Percentiles rank a stretch among this genome's conserved stretches.
phyloP scores from a whole-genome alignment of 2,329 filamentous ascomycete genomes.

The Fusarium napiforme region DNA sequence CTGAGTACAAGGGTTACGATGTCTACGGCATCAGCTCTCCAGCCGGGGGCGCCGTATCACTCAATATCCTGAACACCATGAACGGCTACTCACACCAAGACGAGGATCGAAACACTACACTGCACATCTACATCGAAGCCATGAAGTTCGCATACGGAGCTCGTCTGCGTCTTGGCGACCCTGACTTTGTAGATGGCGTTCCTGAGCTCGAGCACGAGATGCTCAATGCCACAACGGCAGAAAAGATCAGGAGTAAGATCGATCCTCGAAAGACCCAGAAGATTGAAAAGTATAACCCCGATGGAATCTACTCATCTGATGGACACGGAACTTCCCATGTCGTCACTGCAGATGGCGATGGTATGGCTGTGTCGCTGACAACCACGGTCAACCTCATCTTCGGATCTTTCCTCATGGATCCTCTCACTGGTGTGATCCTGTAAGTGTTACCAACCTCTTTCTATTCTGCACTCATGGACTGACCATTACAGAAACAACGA shows the following conservation, averaged over 20 bases:
- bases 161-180: slow-evolving; percentile 84
- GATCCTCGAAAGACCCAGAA: slow-evolving; percentile 77
- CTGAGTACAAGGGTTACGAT: slow-evolving; percentile 75
- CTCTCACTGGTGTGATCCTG: slow-evolving; percentile 84
- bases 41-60: slow-evolving; percentile 78
- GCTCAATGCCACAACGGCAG: slow-evolving; percentile 69
- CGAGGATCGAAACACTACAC: slow-evolving; percentile 73
- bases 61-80: slow-evolving; percentile 84
- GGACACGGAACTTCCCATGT: slow-evolving; percentile 81
- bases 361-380: slow-evolving; percentile 82
- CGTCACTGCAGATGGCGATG: slow-evolving; percentile 75
- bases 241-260: slow-evolving; percentile 72
- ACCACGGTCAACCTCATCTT: slow-evolving; percentile 92
- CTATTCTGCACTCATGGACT: neutral
- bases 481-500: slow-evolving; percentile 62
- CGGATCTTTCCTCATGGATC: slow-evolving; percentile 81
- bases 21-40: slow-evolving; percentile 79
- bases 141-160: slow-evolving; percentile 89
- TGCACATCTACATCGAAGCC: slow-evolving; percentile 86
- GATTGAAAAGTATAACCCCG: slow-evolving; percentile 78
- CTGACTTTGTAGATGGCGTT: slow-evolving; percentile 74
- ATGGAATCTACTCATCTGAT: slow-evolving; percentile 71
- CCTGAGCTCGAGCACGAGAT: slow-evolving; percentile 73
- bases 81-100: slow-evolving; percentile 72
- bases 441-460: slow-evolving; percentile 53